A percentile compares a stretch with the other conserved stretches of the same genome.
Evolutionary conservation across 495 filamentous ascomycete species (phyloP).

Genomic region (Trichoderma orchidacearum): DNA sequence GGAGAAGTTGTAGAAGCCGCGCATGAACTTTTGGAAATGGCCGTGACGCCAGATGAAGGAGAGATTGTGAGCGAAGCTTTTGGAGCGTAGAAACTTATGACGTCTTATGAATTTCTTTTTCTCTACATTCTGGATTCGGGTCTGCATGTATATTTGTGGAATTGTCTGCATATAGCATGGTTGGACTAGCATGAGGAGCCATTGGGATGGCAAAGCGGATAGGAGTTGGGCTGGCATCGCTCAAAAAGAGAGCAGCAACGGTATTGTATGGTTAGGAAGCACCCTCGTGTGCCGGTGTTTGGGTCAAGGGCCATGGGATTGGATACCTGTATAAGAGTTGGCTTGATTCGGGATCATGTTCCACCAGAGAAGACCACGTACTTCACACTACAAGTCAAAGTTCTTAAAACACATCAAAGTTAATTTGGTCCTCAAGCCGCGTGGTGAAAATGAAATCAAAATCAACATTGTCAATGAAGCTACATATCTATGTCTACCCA

Average conservation of each 20-base stretch:
- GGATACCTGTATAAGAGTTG: background rate
- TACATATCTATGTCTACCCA: no score
- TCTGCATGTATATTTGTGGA: background rate
- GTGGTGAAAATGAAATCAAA: no score
- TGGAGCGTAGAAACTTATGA: slow-evolving; percentile 10
- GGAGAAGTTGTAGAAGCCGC: slow-evolving; percentile 29
- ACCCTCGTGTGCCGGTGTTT: background rate
- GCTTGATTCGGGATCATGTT: background rate
- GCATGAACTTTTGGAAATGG: slow-evolving; percentile 30
- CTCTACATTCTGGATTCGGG: background rate
- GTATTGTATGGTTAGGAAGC: background rate
- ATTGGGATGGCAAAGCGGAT: background rate
- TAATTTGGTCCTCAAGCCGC: no score
- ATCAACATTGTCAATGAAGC: no score
- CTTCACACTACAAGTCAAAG: no score
- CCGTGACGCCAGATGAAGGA: slow-evolving; percentile 29
- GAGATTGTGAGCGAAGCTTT: slow-evolving; percentile 26
- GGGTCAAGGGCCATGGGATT: background rate
- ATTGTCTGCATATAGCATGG: no score
- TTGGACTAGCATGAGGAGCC: background rate
- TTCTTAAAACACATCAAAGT: no score
- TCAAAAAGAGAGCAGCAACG: background rate
- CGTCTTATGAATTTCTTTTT: background rate
- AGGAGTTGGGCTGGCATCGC: background rate
- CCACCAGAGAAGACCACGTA: background rate